Evolutionary conservation across 116 monocot genomes (phyloP).

Genomic region (Iris pallida): DNA sequence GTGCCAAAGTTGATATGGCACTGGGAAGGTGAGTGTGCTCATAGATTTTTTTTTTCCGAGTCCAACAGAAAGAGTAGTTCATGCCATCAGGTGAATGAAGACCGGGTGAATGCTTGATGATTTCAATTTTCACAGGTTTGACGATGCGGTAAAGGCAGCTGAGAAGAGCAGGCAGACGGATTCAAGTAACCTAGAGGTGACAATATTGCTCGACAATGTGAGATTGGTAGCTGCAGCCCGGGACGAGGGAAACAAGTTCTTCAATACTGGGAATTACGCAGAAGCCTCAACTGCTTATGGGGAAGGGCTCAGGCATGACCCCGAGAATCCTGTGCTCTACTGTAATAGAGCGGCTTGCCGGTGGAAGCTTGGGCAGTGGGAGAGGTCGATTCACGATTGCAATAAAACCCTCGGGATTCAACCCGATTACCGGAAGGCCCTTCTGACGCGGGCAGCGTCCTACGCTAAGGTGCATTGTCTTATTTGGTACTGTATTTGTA

Average conservation of each 20-base stretch:
- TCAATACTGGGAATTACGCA: conserved; percentile 30
- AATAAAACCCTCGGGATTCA: conserved; percentile 33
- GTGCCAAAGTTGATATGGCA: conserved; percentile 58
- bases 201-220: conserved; percentile 26
- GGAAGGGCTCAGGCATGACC: conserved; percentile 35
- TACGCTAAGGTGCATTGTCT: conserved; percentile 30
- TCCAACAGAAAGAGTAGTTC: neutral
- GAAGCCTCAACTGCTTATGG: conserved; percentile 39
- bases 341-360: conserved; percentile 43
- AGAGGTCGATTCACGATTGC: conserved; percentile 43
- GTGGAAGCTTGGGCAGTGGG: conserved; percentile 35
- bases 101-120: neutral
- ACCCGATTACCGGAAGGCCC: conserved; percentile 39
- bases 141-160: conserved; percentile 8
- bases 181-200: conserved; percentile 12
- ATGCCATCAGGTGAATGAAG: neutral
- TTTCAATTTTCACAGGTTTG: conserved; percentile 16
- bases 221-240: conserved; percentile 27
- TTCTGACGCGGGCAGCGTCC: conserved; percentile 34
- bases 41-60: neutral
- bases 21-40: conserved; percentile 46
- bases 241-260: conserved; percentile 28
- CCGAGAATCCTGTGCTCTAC: conserved; percentile 23
- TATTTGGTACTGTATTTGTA: neutral
- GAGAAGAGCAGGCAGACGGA: conserved; percentile 7